phyloP scores from a whole-genome alignment of 306 rosid genomes.

The Prunus armeniaca region DNA sequence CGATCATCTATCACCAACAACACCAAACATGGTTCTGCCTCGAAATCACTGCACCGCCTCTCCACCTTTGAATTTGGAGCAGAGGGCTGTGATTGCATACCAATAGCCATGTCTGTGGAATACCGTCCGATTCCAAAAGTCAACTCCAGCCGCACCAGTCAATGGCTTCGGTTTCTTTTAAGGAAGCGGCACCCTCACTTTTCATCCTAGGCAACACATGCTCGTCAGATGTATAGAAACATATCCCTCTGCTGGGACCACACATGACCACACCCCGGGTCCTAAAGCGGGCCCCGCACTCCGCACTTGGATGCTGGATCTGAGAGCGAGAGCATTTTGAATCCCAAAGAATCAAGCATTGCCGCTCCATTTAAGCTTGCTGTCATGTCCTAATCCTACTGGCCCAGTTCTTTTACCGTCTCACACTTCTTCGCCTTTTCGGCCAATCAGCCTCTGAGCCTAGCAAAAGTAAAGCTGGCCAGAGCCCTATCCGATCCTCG shows the following conservation, averaged over 20 bases:
- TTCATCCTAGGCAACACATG: neutral
- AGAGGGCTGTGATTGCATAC: neutral
- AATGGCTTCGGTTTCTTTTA: neutral
- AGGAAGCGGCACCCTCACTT: neutral
- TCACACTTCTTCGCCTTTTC: neutral
- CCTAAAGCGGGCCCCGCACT: constrained; percentile 9
- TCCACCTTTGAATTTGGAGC: neutral
- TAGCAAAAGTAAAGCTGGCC: neutral
- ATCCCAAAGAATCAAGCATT: neutral
- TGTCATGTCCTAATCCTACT: constrained; percentile 13
- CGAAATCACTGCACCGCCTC: neutral
- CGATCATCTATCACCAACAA: neutral
- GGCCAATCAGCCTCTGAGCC: constrained; percentile 8
- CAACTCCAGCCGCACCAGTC: neutral
- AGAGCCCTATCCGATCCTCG: neutral
- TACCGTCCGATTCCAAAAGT: neutral
- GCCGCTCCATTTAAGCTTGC: neutral
- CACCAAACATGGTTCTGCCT: neutral
- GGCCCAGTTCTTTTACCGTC: neutral
- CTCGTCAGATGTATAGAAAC: constrained; percentile 3
- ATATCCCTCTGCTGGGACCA: neutral
- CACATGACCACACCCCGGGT: neutral
- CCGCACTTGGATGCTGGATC: constrained; percentile 28
- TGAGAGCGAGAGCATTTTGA: neutral
- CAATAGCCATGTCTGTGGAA: neutral